phyloP scores from a whole-genome alignment of 352 stramenopile genomes.

The Phytopythium sindhum region DNA sequence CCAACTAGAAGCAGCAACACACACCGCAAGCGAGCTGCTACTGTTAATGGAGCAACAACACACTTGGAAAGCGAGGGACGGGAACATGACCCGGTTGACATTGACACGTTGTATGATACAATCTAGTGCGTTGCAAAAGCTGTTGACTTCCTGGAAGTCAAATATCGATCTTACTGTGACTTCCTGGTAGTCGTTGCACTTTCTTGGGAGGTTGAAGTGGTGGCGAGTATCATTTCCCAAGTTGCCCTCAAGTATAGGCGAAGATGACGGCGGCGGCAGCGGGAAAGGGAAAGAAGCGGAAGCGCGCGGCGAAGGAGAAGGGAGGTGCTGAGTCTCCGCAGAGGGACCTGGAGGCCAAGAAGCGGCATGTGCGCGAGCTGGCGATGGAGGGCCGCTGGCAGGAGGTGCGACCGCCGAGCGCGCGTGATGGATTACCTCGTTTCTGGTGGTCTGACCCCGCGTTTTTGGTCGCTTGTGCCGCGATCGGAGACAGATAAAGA shows the following conservation, averaged over 20 bases:
- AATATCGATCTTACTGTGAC: neutral
- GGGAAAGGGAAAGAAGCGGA: slow-evolving; percentile 25
- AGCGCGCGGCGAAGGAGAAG: neutral
- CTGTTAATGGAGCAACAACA: no score
- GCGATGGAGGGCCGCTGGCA: slow-evolving; percentile 43
- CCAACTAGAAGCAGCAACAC: neutral
- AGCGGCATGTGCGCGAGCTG: slow-evolving; percentile 72
- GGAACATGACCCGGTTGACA: neutral
- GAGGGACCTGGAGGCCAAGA: slow-evolving; percentile 51
- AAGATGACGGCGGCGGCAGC: slow-evolving; percentile 3
- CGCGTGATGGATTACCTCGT: neutral
- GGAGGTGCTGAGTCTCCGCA: slow-evolving; percentile 1
- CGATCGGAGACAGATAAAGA: slow-evolving; percentile 41
- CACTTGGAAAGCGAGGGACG: neutral
- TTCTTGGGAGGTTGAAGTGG: slow-evolving; percentile 1
- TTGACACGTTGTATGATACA: neutral
- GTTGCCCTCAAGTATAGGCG: neutral
- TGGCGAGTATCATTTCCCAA: neutral
- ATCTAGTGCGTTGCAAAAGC: neutral
- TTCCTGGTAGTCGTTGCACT: slow-evolving; percentile 14
- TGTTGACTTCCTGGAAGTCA: neutral
- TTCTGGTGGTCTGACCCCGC: neutral
- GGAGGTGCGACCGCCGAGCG: slow-evolving; percentile 27
- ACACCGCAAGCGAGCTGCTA: no score
- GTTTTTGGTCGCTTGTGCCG: neutral